phyloP scores from a whole-genome alignment of 495 filamentous ascomycete genomes.

The Clavariopsis aquatica region DNA sequence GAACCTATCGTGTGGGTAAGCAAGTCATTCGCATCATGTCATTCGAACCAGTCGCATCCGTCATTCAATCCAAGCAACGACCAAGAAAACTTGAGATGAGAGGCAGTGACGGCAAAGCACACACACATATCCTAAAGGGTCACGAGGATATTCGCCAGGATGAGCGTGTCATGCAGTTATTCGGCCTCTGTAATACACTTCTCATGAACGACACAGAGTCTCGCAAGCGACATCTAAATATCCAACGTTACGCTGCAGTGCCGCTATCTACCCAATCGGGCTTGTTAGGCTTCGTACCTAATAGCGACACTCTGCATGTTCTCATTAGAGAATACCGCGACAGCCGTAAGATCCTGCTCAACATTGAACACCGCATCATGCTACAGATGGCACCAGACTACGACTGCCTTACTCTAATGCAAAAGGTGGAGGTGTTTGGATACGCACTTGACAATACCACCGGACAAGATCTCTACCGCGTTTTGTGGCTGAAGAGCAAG shows the following conservation, averaged over 20 bases:
- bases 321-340: conserved; percentile 97
- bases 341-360: conserved; percentile 92
- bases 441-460: conserved; percentile 99
- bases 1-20: conserved; percentile 87
- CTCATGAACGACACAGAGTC: conserved; percentile 89
- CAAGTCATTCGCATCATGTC: conserved; percentile 81
- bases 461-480: conserved; percentile 95
- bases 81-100: conserved; percentile 85
- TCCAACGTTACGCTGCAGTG: conserved; percentile 91
- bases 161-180: conserved; percentile 98
- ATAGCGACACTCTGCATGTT: conserved; percentile 94
- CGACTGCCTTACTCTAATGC: conserved; percentile 97
- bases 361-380: conserved; percentile 99
- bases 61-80: conserved; percentile 95
- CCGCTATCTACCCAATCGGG: conserved; percentile 95
- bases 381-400: conserved; percentile 99
- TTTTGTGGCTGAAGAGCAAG: conserved; percentile 98
- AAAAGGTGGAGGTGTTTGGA: conserved; percentile 98
- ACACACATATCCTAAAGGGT: conserved; percentile 89
- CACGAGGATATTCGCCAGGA: conserved; percentile 99
- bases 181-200: conserved; percentile 93
- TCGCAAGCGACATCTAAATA: conserved; percentile 93
- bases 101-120: conserved; percentile 81
- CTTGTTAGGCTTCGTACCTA: conserved; percentile 94
- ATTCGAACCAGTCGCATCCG: conserved; percentile 84